Evolutionary conservation across 1,284 basidiomycete species (phyloP).

Genomic region (Apiotrichum sp.): DNA sequence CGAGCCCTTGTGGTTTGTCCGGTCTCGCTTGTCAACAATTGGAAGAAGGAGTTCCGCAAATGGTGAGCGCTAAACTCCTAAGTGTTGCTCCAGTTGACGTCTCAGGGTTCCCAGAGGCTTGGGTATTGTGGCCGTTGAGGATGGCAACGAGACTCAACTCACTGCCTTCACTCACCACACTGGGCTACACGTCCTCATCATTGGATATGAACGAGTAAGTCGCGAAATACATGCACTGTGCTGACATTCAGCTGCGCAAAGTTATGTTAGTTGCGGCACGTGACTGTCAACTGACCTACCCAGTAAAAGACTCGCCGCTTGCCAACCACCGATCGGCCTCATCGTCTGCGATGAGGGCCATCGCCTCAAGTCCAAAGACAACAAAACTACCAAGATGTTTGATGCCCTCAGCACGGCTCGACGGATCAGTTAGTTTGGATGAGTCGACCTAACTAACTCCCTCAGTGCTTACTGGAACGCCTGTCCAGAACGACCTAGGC

Average conservation of each 20-base stretch:
- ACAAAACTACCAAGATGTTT: slow-evolving; percentile 88
- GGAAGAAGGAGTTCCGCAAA: slow-evolving; percentile 92
- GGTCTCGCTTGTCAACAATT: slow-evolving; percentile 90
- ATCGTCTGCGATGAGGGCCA: slow-evolving; percentile 98
- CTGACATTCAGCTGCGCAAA: slow-evolving; percentile 56
- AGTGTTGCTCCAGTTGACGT: slow-evolving; percentile 12
- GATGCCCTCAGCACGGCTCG: slow-evolving; percentile 66
- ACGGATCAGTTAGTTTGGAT: slow-evolving; percentile 56
- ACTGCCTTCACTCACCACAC: slow-evolving; percentile 63
- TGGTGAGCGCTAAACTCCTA: slow-evolving; percentile 53
- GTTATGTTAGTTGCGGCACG: slow-evolving; percentile 65
- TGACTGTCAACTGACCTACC: slow-evolving; percentile 4
- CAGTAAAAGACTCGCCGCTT: slow-evolving; percentile 43
- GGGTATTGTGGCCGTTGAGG: slow-evolving; percentile 70
- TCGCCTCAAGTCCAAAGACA: slow-evolving; percentile 79
- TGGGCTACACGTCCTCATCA: slow-evolving; percentile 75
- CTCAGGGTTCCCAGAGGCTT: slow-evolving; percentile 13
- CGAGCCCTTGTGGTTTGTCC: slow-evolving; percentile 92
- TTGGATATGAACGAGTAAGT: slow-evolving; percentile 76
- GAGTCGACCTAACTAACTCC: not conserved
- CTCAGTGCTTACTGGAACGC: slow-evolving; percentile 86
- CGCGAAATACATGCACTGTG: no score
- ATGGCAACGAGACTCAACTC: slow-evolving; percentile 59
- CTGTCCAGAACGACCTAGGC: slow-evolving; percentile 91
- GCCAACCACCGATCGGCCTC: slow-evolving; percentile 73